Percentiles rank a stretch among this genome's conserved stretches.
phyloP scores from a whole-genome alignment of 768 basidiomycete species.

The Butyriboletus loyo region DNA sequence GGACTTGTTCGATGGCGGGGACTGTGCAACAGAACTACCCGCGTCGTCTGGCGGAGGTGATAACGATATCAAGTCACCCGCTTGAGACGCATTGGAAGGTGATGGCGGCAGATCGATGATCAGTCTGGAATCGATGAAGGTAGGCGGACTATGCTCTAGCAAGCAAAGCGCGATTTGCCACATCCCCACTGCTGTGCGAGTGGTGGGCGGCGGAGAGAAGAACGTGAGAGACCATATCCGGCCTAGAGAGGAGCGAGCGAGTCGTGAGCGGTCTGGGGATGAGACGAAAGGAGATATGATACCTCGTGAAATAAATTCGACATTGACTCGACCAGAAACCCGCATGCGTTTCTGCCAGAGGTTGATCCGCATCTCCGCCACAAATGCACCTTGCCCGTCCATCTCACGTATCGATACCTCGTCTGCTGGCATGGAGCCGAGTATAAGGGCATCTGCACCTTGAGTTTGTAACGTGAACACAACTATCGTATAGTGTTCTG shows the following conservation, averaged over 20 bases:
- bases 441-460: constrained; percentile 49
- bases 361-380: constrained; percentile 40
- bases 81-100: background rate
- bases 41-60: background rate
- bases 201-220: constrained; percentile 13
- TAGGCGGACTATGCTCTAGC: constrained; percentile 55
- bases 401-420: constrained; percentile 54
- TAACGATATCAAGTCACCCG: constrained; percentile 8
- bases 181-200: constrained; percentile 4
- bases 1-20: background rate
- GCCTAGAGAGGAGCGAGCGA: constrained; percentile 6
- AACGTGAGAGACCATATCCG: constrained; percentile 29
- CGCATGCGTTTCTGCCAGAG: constrained; percentile 74
- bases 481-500: too few relatives aligned
- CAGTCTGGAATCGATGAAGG: constrained; percentile 53
- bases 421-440: constrained; percentile 48
- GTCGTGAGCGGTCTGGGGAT: background rate
- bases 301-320: constrained; percentile 69
- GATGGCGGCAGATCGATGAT: constrained; percentile 38
- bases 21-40: background rate
- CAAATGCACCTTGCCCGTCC: constrained; percentile 51
- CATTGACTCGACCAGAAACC: constrained; percentile 46
- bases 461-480: background rate
- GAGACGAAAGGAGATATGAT: background rate
- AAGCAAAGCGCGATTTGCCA: constrained; percentile 51